Conservation (phyloP, 495 filamentous ascomycete genomes). For the Clavariopsis aquatica region DNA sequence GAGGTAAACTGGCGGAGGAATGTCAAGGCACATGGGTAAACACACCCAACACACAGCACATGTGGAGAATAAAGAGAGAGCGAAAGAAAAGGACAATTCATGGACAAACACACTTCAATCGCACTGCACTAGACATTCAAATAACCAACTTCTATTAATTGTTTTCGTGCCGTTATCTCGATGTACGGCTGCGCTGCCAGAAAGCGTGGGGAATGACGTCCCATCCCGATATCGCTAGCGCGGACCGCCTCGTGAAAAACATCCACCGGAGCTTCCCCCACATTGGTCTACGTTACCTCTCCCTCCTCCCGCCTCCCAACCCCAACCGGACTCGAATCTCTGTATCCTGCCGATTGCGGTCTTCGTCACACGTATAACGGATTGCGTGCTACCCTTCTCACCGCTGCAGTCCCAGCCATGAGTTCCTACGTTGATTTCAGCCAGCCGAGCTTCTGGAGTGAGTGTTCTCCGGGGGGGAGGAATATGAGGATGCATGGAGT, state of each 20-base stretch:
- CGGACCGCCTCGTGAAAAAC: neutral
- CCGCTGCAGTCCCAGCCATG: constrained; percentile 10
- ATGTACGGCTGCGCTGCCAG: too few relatives aligned
- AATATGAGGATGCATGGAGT: neutral
- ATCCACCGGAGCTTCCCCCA: neutral
- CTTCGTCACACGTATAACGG: neutral
- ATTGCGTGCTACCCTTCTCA: neutral
- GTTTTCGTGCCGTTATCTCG: too few relatives aligned
- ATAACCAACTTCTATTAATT: too few relatives aligned
- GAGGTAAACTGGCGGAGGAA: neutral
- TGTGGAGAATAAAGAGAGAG: too few relatives aligned
- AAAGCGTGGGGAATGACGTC: neutral
- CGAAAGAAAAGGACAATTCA: neutral
- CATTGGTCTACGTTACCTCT: neutral
- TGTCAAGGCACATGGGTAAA: neutral
- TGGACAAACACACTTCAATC: too few relatives aligned
- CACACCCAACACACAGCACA: too few relatives aligned
- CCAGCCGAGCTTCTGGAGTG: constrained; percentile 66
- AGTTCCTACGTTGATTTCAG: constrained; percentile 56
- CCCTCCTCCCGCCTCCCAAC: neutral
- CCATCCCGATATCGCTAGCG: neutral
- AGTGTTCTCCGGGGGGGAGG: neutral
- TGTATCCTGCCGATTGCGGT: neutral
- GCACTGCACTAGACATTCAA: too few relatives aligned
- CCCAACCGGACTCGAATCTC: neutral